phyloP scores from a whole-genome alignment of 139 green algal genomes.

The Chlorokybus atmophyticus region DNA sequence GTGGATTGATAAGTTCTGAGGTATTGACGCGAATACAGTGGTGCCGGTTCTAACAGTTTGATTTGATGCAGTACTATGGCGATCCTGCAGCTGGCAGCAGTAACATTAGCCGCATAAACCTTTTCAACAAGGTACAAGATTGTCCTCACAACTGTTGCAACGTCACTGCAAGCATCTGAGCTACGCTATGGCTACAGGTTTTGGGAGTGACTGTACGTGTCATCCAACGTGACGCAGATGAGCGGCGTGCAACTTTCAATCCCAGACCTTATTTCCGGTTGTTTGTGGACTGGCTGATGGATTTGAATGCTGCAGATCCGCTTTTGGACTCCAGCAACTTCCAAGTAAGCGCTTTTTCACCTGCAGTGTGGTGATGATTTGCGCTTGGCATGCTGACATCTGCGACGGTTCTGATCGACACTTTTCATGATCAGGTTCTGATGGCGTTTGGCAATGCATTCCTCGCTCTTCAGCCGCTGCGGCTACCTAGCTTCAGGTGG shows the following conservation, averaged over 20 bases:
- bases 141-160: neutral
- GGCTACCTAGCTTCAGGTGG: constrained; percentile 79
- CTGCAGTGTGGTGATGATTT: no score
- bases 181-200: no score
- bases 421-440: constrained; percentile 30
- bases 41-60: no score
- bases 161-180: no score
- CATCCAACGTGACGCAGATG: constrained; percentile 58
- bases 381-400: no score
- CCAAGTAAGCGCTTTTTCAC: constrained; percentile 7
- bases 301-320: constrained; percentile 50
- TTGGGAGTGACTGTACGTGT: constrained; percentile 53
- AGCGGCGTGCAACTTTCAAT: constrained; percentile 65
- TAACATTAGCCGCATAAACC: constrained; percentile 21
- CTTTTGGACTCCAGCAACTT: constrained; percentile 29
- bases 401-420: no score
- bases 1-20: no score
- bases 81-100: constrained; percentile 13
- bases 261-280: constrained; percentile 84
- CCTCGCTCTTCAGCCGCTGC: constrained; percentile 59
- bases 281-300: constrained; percentile 61
- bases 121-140: constrained; percentile 21
- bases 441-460: constrained; percentile 37
- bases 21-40: no score
- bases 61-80: constrained; percentile 36